Conservation (phyloP, 2,329 filamentous ascomycete species). For the Colletotrichum abscissum region DNA sequence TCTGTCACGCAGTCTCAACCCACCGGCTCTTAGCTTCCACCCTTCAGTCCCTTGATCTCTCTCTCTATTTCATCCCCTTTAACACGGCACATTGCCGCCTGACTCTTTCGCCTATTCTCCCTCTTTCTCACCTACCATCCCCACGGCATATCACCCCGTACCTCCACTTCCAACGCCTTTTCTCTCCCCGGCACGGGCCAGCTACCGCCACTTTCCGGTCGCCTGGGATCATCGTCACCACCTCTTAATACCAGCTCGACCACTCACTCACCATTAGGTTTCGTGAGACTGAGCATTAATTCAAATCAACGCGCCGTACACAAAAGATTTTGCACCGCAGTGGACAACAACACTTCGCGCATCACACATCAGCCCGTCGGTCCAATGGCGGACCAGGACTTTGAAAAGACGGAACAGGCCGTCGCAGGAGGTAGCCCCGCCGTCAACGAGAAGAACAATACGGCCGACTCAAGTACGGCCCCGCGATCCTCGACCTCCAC, state of each 20-base stretch:
- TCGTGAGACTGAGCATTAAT: neutral
- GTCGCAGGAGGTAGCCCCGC: conserved; percentile 42
- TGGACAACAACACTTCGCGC: neutral
- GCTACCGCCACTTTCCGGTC: conserved; percentile 30
- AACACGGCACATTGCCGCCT: neutral
- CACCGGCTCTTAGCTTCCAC: neutral
- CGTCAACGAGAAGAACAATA: conserved; percentile 37
- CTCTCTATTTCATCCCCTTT: conserved; percentile 8
- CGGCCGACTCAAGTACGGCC: conserved; percentile 6
- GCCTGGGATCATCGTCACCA: conserved; percentile 12
- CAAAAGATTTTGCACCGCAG: neutral
- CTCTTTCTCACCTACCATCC: neutral
- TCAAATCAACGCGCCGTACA: neutral
- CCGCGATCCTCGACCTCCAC: conserved; percentile 42
- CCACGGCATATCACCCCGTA: conserved; percentile 6
- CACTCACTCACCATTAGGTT: neutral
- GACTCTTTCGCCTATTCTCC: neutral
- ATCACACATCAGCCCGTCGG: neutral
- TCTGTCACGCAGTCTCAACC: neutral
- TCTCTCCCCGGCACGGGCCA: conserved; percentile 28
- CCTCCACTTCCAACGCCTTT: conserved; percentile 10
- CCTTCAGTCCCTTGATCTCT: neutral
- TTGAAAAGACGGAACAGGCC: conserved; percentile 44
- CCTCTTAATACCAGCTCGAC: neutral
- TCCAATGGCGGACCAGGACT: conserved; percentile 44